Conservation (phyloP, 1,284 basidiomycete genomes). For the Papiliotrema nemorosa region DNA sequence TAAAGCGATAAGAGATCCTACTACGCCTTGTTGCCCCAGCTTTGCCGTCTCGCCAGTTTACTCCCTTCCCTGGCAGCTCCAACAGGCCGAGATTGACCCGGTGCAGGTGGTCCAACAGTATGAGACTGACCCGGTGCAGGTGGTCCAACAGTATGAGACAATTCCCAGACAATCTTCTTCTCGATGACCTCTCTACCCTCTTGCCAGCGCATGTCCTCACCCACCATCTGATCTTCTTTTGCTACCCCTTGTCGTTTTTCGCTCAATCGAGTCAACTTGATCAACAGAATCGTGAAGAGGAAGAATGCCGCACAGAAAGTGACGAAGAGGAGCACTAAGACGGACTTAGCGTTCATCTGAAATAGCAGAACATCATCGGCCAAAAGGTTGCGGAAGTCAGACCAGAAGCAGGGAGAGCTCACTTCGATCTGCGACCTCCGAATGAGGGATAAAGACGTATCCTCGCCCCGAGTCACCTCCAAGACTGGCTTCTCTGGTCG, state of each 20-base stretch:
- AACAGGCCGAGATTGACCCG: too few species aligned
- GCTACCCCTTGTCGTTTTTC: constrained; percentile 3
- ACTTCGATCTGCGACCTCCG: constrained; percentile 30
- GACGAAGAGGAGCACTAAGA: constrained; percentile 22
- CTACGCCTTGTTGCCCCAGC: neutral
- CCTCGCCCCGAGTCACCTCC: constrained; percentile 7
- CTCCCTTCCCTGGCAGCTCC: neutral
- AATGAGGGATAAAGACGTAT: constrained; percentile 24
- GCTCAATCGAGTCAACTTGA: constrained; percentile 8
- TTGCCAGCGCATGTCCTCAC: constrained; percentile 30
- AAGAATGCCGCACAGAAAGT: constrained; percentile 10
- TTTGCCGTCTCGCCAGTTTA: neutral
- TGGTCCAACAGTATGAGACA: too few species aligned
- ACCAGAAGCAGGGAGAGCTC: constrained; percentile 5
- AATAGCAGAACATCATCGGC: too few species aligned
- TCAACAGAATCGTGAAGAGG: constrained; percentile 13
- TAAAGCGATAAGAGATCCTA: too few species aligned
- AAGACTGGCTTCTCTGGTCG: constrained; percentile 6
- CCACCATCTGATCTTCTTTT: constrained; percentile 20
- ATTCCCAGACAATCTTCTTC: constrained; percentile 15
- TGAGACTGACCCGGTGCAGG: too few species aligned
- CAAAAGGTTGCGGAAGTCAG: too few species aligned
- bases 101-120: too few species aligned
- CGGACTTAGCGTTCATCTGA: neutral
- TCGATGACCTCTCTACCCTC: constrained; percentile 24